A percentile compares a stretch with the other conserved stretches of the same genome.
These are phyloP conservation scores for Mimosa pudica DNA, from an alignment of 306 rosid species.

Conservation along the genomic window DNA sequence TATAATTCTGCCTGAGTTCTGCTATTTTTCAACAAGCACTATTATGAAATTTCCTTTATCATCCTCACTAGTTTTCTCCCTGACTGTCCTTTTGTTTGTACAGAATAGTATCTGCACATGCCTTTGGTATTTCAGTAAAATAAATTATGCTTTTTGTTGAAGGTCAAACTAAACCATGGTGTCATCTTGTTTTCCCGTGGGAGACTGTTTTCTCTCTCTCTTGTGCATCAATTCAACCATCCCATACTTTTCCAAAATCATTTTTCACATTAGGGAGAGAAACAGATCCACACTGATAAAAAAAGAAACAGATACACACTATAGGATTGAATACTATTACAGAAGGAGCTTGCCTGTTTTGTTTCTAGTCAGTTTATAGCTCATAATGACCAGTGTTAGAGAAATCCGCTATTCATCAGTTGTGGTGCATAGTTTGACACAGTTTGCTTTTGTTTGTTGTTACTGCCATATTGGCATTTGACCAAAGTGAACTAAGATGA, in stretches of 20 bases:
- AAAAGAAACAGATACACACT: neutral
- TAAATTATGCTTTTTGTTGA: conserved; percentile 9
- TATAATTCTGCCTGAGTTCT: conserved; percentile 27
- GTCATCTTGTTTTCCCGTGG: conserved; percentile 19
- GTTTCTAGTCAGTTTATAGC: neutral
- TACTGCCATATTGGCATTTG: conserved; percentile 20
- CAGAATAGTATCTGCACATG: conserved; percentile 7
- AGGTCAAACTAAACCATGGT: conserved; percentile 4
- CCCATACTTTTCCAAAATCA: conserved; percentile 3
- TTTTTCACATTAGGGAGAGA: neutral
- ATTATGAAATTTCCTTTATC: conserved; percentile 14
- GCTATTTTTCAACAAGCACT: conserved; percentile 8
- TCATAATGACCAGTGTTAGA: conserved; percentile 7
- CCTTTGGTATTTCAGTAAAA: conserved; percentile 16
- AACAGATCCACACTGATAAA: neutral
- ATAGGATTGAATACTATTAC: neutral
- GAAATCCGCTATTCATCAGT: neutral
- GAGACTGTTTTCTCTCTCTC: neutral
- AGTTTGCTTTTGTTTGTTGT: conserved; percentile 16
- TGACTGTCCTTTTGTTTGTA: conserved; percentile 5
- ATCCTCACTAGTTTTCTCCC: neutral
- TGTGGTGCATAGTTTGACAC: conserved; percentile 30
- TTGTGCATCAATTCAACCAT: neutral
- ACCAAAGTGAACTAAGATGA: conserved; percentile 1
- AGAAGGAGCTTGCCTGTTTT: neutral